phyloP scores from a whole-genome alignment of 2,329 filamentous ascomycete genomes.

The Aspergillus texensis region DNA sequence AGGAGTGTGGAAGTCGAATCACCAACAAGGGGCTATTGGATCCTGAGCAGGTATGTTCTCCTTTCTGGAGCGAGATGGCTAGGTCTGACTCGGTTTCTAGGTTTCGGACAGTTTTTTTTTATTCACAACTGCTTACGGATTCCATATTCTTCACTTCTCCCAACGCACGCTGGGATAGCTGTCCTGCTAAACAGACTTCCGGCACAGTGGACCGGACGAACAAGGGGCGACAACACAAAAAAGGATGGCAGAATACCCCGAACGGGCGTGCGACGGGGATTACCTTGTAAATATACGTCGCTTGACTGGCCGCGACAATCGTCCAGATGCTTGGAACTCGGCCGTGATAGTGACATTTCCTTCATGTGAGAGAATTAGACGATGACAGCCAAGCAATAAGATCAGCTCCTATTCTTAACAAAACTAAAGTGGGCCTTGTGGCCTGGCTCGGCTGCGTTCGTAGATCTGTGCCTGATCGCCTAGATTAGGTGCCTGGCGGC shows the following conservation, averaged over 20 bases:
- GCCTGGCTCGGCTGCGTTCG: not conserved
- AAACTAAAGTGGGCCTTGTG: not conserved
- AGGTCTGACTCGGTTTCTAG: not conserved
- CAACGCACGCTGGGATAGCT: not conserved
- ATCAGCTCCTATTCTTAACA: not conserved
- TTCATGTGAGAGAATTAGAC: not conserved
- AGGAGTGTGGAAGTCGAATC: conserved; percentile 45
- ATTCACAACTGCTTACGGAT: not conserved
- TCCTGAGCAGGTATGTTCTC: conserved; percentile 17
- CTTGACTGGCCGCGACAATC: not conserved
- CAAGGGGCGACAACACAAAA: not conserved
- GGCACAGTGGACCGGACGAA: not conserved
- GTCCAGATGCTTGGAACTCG: not conserved
- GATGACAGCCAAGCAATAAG: not conserved
- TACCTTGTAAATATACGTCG: not conserved
- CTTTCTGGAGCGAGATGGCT: too few species aligned
- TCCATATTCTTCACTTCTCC: not conserved
- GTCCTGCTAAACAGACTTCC: not conserved
- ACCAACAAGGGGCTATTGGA: conserved; percentile 31
- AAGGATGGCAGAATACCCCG: not conserved
- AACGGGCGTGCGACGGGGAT: not conserved
- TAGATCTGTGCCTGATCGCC: not conserved
- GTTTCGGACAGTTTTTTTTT: not conserved
- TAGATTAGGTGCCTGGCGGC: not conserved
- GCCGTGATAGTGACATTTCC: not conserved